These are phyloP conservation scores for Cercospora zeae-maydis DNA, from an alignment of 2,329 filamentous ascomycete species.

Conservation along the genomic window DNA sequence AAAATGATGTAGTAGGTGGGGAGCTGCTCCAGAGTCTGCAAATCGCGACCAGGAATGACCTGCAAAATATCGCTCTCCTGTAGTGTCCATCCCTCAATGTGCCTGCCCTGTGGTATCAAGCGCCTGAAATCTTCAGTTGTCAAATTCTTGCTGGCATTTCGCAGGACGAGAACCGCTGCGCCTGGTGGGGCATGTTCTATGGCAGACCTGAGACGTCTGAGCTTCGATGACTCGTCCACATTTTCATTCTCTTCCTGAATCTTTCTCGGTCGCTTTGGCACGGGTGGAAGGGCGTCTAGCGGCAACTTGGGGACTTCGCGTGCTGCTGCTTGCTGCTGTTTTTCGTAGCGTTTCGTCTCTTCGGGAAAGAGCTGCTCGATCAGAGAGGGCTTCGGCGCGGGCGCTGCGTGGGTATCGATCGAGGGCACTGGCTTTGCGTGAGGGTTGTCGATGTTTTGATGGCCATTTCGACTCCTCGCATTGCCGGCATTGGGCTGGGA, in stretches of 20 bases:
- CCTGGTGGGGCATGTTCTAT: slow-evolving; percentile 26
- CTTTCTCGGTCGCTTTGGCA: neutral
- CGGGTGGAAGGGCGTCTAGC: slow-evolving; percentile 21
- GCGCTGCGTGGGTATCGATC: neutral
- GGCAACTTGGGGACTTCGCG: slow-evolving; percentile 37
- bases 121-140: slow-evolving; percentile 68
- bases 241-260: neutral
- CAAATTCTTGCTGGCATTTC: slow-evolving; percentile 57
- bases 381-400: slow-evolving; percentile 36
- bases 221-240: neutral
- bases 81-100: slow-evolving; percentile 64
- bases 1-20: slow-evolving; percentile 70
- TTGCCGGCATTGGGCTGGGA: neutral
- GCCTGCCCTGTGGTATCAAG: slow-evolving; percentile 57
- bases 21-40: slow-evolving; percentile 58
- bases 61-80: slow-evolving; percentile 50
- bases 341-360: slow-evolving; percentile 38
- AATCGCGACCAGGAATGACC: slow-evolving; percentile 64
- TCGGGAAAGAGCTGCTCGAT: slow-evolving; percentile 56
- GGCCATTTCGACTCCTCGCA: neutral
- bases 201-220: slow-evolving; percentile 19
- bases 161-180: slow-evolving; percentile 53
- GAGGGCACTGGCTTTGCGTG: neutral
- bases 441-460: neutral
- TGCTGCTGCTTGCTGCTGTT: slow-evolving; percentile 13